Conservation (phyloP, 1,139 yeast genomes). For the Pichia sp. region DNA sequence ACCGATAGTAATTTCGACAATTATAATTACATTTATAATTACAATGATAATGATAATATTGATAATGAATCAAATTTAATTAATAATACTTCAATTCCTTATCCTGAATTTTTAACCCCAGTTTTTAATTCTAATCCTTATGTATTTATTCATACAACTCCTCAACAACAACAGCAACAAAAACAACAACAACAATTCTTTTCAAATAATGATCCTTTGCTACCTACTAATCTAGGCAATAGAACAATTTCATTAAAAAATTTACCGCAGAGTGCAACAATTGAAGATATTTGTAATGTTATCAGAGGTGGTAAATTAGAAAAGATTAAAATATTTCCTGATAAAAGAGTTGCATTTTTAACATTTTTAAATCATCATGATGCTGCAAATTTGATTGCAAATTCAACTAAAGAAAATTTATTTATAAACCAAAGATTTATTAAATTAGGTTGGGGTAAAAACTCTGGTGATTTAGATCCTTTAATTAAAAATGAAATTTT, state of each 20-base stretch:
- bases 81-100: background rate
- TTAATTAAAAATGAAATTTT: constrained; percentile 69
- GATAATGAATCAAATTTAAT: no score
- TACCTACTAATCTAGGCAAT: constrained; percentile 65
- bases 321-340: constrained; percentile 41
- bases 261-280: constrained; percentile 75
- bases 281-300: constrained; percentile 89
- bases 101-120: background rate
- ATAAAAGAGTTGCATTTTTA: constrained; percentile 69
- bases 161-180: constrained; percentile 51
- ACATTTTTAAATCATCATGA: constrained; percentile 89
- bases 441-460: constrained; percentile 96
- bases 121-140: background rate
- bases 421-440: constrained; percentile 74
- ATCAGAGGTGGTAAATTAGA: constrained; percentile 88
- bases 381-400: constrained; percentile 87
- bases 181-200: constrained; percentile 24
- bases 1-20: background rate
- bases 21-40: no score
- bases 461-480: constrained; percentile 83
- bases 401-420: constrained; percentile 53
- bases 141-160: no score
- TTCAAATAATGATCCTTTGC: constrained; percentile 47
- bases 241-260: constrained; percentile 89
- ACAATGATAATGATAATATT: background rate